Percentiles rank a stretch among this genome's conserved stretches.
Conservation (phyloP, 139 green algal genomes). For the Chlamydomonas sp. region DNA sequence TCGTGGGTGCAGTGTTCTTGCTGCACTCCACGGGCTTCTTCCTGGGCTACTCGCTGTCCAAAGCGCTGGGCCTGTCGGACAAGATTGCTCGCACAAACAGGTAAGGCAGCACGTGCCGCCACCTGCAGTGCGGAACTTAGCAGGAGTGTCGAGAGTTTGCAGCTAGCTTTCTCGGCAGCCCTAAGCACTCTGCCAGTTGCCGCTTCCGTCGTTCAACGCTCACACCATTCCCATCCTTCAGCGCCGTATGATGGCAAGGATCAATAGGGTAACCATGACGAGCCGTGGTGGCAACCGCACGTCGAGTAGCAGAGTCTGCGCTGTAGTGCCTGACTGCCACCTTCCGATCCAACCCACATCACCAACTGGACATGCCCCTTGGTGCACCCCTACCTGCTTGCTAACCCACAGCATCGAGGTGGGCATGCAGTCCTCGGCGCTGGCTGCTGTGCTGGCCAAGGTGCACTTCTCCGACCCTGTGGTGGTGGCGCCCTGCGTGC, state of each 20-base stretch:
- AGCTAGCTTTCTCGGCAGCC: too few relatives aligned
- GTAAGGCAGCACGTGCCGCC: not conserved
- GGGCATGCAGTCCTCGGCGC: conserved; percentile 62
- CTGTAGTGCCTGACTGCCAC: too few relatives aligned
- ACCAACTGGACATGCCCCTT: too few relatives aligned
- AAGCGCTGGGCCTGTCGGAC: conserved; percentile 55
- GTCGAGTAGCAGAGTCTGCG: too few relatives aligned
- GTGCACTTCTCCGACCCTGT: conserved; percentile 58
- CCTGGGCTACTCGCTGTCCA: conserved; percentile 63
- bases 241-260: too few relatives aligned
- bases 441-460: conserved; percentile 67
- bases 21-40: conserved; percentile 68
- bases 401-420: conserved; percentile 42
- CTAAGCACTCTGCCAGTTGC: not conserved
- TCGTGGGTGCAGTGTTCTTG: conserved; percentile 52
- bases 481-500: conserved; percentile 66
- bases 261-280: too few relatives aligned
- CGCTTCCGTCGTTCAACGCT: not conserved
- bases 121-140: too few relatives aligned
- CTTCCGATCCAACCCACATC: not conserved
- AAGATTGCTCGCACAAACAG: conserved; percentile 67
- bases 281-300: too few relatives aligned
- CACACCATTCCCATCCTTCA: too few relatives aligned
- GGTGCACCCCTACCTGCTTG: too few relatives aligned
- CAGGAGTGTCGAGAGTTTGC: too few relatives aligned